These are phyloP conservation scores for Trichophyton simii DNA, from an alignment of 2,329 filamentous ascomycete genomes.

Conservation along the genomic window DNA sequence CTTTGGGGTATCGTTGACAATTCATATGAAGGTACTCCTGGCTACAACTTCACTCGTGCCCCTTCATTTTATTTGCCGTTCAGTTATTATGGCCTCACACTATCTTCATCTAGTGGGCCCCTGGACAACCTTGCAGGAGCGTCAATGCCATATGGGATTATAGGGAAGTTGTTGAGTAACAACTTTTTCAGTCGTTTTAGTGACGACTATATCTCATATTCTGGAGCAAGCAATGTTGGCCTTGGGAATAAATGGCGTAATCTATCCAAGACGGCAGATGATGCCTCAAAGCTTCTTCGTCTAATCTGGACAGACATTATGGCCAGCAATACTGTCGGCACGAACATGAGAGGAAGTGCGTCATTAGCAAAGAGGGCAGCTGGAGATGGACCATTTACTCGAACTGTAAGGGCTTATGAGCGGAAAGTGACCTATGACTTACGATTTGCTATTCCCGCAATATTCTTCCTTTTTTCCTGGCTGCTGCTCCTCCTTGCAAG, in stretches of 20 bases:
- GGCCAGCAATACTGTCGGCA: slow-evolving; percentile 34
- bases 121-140: slow-evolving; percentile 23
- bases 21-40: slow-evolving; percentile 23
- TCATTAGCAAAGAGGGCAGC: not conserved
- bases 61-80: slow-evolving; percentile 23
- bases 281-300: slow-evolving; percentile 28
- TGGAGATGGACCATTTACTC: not conserved
- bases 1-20: slow-evolving; percentile 33
- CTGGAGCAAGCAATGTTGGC: slow-evolving; percentile 27
- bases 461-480: slow-evolving; percentile 8
- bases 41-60: slow-evolving; percentile 13
- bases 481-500: not conserved
- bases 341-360: slow-evolving; percentile 12
- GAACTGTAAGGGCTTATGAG: not conserved
- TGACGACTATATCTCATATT: slow-evolving; percentile 20
- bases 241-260: slow-evolving; percentile 32
- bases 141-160: not conserved
- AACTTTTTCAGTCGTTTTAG: slow-evolving; percentile 21
- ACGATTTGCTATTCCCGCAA: slow-evolving; percentile 21
- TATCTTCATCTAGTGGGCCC: not conserved
- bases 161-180: not conserved
- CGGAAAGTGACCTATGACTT: slow-evolving; percentile 20
- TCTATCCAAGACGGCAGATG: slow-evolving; percentile 18
- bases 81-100: slow-evolving; percentile 6
- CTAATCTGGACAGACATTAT: slow-evolving; percentile 36